Evolutionary conservation across 805 yeast genomes (phyloP).

Genomic region (Helenozyma rhizophorensis): DNA sequence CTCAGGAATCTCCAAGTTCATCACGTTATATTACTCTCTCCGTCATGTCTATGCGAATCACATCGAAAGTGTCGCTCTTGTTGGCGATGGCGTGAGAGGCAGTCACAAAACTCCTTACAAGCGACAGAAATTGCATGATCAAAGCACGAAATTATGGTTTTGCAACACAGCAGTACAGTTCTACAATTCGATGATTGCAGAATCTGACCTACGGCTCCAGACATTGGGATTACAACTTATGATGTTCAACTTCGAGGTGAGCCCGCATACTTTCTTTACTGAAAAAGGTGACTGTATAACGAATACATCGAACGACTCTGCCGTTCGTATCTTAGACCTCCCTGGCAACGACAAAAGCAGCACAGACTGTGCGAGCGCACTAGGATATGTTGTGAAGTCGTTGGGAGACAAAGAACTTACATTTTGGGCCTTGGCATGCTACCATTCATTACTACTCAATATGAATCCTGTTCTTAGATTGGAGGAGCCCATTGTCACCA

Average conservation of each 20-base stretch:
- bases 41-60: conserved; percentile 8
- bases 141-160: conserved; percentile 1
- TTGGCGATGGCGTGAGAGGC: not conserved
- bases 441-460: conserved; percentile 4
- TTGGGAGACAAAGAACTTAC: conserved; percentile 6
- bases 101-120: conserved; percentile 7
- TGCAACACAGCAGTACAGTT: conserved; percentile 19
- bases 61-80: not conserved
- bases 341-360: too few relatives aligned
- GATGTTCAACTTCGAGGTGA: conserved; percentile 17
- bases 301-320: too few relatives aligned
- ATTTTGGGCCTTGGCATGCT: conserved; percentile 25
- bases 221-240: conserved; percentile 26
- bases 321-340: too few relatives aligned
- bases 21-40: conserved; percentile 26
- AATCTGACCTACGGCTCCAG: conserved; percentile 12
- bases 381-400: conserved; percentile 1
- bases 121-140: conserved; percentile 22
- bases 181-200: conserved; percentile 20
- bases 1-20: conserved; percentile 29
- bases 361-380: too few relatives aligned
- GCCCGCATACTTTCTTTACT: too few relatives aligned
- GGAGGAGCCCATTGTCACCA: not conserved
- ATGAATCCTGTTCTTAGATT: too few relatives aligned
- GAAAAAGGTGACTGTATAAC: too few relatives aligned